These are phyloP conservation scores for Verticillium nubilum DNA, from an alignment of 2,329 filamentous ascomycete genomes.

Conservation along the genomic window DNA sequence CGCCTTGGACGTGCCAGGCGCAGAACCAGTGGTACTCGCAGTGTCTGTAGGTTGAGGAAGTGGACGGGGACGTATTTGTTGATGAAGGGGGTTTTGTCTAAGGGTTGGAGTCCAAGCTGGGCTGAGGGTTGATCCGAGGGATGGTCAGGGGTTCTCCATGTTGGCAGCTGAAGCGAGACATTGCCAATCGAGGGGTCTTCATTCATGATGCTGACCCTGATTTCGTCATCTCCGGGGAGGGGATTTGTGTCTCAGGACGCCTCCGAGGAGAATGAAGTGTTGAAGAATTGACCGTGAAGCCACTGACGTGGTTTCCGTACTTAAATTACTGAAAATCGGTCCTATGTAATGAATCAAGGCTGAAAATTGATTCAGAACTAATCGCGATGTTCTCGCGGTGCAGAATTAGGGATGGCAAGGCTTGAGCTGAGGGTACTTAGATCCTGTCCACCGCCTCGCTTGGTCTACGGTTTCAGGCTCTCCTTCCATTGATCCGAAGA, in stretches of 20 bases:
- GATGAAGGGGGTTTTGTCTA: neutral
- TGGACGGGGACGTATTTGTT: neutral
- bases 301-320: no score
- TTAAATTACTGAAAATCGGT: no score
- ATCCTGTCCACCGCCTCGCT: no score
- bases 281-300: no score
- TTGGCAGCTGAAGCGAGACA: neutral
- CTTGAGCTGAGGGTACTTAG: no score
- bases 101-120: neutral
- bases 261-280: neutral
- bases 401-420: no score
- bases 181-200: neutral
- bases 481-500: no score
- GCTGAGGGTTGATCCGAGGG: neutral
- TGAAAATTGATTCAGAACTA: no score
- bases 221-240: neutral
- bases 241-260: neutral
- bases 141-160: no score
- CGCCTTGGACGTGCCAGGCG: constrained; percentile 30
- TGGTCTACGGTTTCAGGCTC: no score
- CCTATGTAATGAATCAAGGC: no score
- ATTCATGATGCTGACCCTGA: neutral
- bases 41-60: constrained; percentile 19
- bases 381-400: no score
- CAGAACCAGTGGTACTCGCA: constrained; percentile 33